phyloP scores from a whole-genome alignment of 768 basidiomycete species.

The Pluteus cervinus region DNA sequence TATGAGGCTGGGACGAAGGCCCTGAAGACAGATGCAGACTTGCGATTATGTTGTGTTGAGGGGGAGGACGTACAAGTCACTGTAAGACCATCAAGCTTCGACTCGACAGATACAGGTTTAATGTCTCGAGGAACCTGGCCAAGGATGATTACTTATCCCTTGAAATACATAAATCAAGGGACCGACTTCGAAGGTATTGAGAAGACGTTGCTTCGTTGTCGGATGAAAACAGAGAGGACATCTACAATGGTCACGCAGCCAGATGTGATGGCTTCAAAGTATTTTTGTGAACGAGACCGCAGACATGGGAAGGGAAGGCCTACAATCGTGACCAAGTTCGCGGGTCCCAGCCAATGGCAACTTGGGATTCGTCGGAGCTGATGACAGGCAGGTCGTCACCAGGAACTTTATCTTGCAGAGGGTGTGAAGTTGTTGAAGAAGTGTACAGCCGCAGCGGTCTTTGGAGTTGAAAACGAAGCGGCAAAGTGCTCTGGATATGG shows the following conservation, averaged over 20 bases:
- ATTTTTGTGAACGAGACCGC: conserved; percentile 1
- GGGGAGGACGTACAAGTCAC: conserved; percentile 57
- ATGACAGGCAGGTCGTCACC: conserved; percentile 44
- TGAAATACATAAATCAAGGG: background rate
- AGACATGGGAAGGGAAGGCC: conserved; percentile 20
- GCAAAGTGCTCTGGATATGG: too few species aligned
- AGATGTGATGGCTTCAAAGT: conserved; percentile 71
- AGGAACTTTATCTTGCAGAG: conserved; percentile 18
- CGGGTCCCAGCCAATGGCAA: conserved; percentile 70
- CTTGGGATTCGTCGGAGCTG: conserved; percentile 51
- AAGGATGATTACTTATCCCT: conserved; percentile 1
- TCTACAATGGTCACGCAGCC: conserved; percentile 90
- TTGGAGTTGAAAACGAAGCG: too few species aligned
- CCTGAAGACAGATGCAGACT: conserved; percentile 26
- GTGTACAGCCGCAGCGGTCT: too few species aligned
- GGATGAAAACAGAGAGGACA: conserved; percentile 84
- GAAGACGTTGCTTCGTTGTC: conserved; percentile 83
- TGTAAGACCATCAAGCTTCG: conserved; percentile 58
- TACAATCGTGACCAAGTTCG: conserved; percentile 75
- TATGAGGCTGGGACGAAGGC: conserved; percentile 56
- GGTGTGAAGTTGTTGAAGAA: conserved; percentile 10
- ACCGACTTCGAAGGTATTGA: conserved; percentile 77
- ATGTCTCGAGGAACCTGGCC: conserved; percentile 73
- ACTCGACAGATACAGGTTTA: conserved; percentile 50
- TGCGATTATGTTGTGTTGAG: background rate